Evolutionary conservation across 2,329 filamentous ascomycete species (phyloP), one percentile per base, ranked within the genome.

Genomic region (Microdochium nivale): DNA sequence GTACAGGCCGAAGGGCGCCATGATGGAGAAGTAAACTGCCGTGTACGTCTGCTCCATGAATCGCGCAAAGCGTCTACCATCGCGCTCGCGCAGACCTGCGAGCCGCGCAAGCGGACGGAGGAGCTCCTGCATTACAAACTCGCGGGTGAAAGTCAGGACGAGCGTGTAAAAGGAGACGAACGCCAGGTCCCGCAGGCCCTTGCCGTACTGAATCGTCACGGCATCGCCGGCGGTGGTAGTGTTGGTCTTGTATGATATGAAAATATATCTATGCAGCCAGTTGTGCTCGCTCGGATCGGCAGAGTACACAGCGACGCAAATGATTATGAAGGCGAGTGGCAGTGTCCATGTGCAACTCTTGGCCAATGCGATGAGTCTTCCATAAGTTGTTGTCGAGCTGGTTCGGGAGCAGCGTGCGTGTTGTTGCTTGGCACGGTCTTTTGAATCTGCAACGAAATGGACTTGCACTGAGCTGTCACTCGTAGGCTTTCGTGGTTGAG

Each of bases 1-100:
- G 59, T 81, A 88, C 52, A 89, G 55, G 7, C 86, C 86, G 51
- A 79, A 79, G 0, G 84, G 84, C 0, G 84, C 85, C 43, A 86
- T 80, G 37, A 87, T 63, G 1, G 66, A 76, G 63, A 88, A 88
- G 70, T 90, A 89, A 10, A 88, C 71, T 0, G 83, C 85, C 0
- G 85, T 88, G 67, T 89, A 90, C 56, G 79, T 78, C 66, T 90
- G 86, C 64, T 90, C 86, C 81, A 87, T 85, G 71, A 89, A 90
- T 4, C 86, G 78, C 9, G 76, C 72, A 53, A 85, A 83, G 65
- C 88, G 89, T 27, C 74, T 30, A 5, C 5, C 27, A 11, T 30
- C 78, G 50, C 78, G 76, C 47, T 76, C 77, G 47, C 70, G 75
- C 61, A 89, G 80, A 3, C 83, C 83, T 53, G 68, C 78, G 53